A percentile compares a stretch with the other conserved stretches of the same genome.
phyloP scores from a whole-genome alignment of 129 eudicot species.

The Ambrosia trifida region DNA sequence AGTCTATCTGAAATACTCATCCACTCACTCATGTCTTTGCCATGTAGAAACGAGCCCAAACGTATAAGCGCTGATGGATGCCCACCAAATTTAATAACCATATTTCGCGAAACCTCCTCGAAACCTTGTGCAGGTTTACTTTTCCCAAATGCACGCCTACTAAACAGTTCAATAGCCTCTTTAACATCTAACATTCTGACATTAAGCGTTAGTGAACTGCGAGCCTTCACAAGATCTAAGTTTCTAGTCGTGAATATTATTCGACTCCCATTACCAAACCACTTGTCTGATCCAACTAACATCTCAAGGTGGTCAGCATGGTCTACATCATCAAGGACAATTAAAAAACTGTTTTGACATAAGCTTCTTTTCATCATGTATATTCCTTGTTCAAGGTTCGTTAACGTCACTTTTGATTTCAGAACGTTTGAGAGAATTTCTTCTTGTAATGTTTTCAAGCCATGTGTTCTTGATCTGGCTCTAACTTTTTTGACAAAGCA shows the following conservation, averaged over 20 bases:
- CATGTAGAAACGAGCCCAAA: neutral
- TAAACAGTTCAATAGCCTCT: conserved; percentile 5
- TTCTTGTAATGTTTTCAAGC: conserved; percentile 1
- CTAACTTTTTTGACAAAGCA: conserved; percentile 6
- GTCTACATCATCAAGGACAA: conserved; percentile 13
- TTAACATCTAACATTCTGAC: neutral
- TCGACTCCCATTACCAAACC: conserved; percentile 13
- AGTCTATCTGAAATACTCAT: neutral
- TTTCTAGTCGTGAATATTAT: neutral
- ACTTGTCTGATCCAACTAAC: neutral
- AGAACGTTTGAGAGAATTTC: neutral
- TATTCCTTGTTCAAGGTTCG: neutral
- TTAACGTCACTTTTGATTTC: neutral
- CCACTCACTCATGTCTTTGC: neutral
- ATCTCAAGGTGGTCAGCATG: neutral
- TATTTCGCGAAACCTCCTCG: neutral
- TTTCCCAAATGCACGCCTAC: conserved; percentile 1
- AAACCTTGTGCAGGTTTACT: neutral
- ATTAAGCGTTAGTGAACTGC: neutral
- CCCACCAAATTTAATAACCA: conserved; percentile 3
- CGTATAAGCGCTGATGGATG: neutral
- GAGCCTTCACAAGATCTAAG: neutral
- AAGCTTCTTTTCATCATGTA: neutral
- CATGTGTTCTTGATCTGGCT: neutral
- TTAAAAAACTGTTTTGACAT: neutral